Conservation (phyloP, 495 filamentous ascomycete species). For the Penicillium canescens region DNA sequence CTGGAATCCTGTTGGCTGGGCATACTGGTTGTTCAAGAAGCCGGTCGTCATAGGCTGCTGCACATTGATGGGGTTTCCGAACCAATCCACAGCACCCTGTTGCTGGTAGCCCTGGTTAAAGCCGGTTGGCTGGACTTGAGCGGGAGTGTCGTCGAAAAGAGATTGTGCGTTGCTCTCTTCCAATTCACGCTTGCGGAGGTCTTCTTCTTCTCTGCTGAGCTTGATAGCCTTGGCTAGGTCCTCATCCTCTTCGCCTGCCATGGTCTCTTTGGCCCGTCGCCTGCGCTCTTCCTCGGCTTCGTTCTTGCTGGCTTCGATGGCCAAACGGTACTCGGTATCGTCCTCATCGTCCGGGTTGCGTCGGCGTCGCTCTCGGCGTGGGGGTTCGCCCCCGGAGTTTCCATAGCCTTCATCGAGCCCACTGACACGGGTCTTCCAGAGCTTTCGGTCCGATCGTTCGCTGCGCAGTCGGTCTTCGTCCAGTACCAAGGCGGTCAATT, state of each 20-base stretch:
- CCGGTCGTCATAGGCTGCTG: conserved; percentile 78
- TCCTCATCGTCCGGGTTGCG: conserved; percentile 68
- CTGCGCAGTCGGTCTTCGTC: conserved; percentile 93
- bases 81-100: conserved; percentile 92
- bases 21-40: conserved; percentile 83
- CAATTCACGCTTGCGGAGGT: conserved; percentile 79
- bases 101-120: conserved; percentile 98
- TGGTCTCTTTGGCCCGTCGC: conserved; percentile 58
- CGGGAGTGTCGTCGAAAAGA: conserved; percentile 82
- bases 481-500: conserved; percentile 89
- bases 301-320: conserved; percentile 93
- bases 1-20: conserved; percentile 66
- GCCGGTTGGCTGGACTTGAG: conserved; percentile 76
- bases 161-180: conserved; percentile 86
- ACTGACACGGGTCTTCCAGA: conserved; percentile 94
- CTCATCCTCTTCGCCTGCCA: conserved; percentile 63
- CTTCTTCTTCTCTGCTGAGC: conserved; percentile 93
- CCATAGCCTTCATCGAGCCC: conserved; percentile 80
- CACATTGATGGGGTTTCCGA: conserved; percentile 83
- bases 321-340: conserved; percentile 88
- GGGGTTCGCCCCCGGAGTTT: conserved; percentile 34
- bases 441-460: conserved; percentile 87
- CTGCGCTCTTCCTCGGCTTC: conserved; percentile 93
- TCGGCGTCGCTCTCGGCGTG: conserved; percentile 45
- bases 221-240: conserved; percentile 95